Conservation (phyloP, 805 yeast species). For the Candida argentea region DNA sequence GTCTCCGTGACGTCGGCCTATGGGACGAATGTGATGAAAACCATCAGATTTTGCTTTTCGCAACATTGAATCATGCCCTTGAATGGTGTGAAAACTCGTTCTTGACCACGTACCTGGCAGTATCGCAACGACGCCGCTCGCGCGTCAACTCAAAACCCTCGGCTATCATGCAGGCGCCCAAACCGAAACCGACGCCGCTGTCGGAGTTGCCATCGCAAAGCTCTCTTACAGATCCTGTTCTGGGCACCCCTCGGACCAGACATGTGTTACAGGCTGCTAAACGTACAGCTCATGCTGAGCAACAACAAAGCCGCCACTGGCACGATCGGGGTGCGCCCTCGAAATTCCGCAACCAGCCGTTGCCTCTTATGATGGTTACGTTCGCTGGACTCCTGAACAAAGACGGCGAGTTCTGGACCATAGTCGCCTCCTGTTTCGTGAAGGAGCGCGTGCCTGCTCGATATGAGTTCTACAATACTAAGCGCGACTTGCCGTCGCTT, state of each 20-base stretch:
- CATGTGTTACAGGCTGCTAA: conserved; percentile 46
- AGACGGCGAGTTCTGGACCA: conserved; percentile 51
- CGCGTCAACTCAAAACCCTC: conserved; percentile 6
- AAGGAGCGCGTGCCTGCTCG: conserved; percentile 39
- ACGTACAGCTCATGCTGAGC: conserved; percentile 33
- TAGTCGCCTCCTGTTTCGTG: conserved; percentile 42
- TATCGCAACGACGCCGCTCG: conserved; percentile 11
- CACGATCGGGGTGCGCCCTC: conserved; percentile 27
- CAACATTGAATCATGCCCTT: conserved; percentile 73
- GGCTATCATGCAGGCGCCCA: conserved; percentile 2
- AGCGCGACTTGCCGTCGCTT: conserved; percentile 38
- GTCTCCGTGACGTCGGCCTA: conserved; percentile 76
- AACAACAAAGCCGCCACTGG: conserved; percentile 39
- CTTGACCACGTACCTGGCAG: conserved; percentile 46
- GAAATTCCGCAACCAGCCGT: conserved; percentile 40
- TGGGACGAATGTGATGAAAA: conserved; percentile 36
- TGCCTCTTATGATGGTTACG: conserved; percentile 54
- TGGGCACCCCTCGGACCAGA: conserved; percentile 43
- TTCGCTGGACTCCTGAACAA: conserved; percentile 48
- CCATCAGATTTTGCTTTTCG: conserved; percentile 49
- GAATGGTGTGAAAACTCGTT: conserved; percentile 97
- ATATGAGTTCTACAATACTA: conserved; percentile 36
- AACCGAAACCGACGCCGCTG: conserved; percentile 2
- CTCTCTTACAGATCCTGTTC: not conserved
- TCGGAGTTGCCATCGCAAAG: conserved; percentile 1